phyloP scores from a whole-genome alignment of 139 green algal genomes.

The Picochlorum costavermella region DNA sequence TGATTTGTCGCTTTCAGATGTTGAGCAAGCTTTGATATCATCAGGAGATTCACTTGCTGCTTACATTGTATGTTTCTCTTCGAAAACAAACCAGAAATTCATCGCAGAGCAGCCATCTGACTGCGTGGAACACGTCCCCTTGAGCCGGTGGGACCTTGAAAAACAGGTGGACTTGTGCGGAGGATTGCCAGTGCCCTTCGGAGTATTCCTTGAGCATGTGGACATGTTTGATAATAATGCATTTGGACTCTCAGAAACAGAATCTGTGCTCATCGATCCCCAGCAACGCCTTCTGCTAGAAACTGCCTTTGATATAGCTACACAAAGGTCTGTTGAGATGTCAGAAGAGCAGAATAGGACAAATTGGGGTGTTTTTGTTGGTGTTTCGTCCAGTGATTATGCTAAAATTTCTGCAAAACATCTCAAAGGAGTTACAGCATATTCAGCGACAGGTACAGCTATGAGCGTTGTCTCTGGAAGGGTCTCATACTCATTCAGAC shows the following conservation, averaged over 20 bases:
- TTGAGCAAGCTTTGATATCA: slow-evolving; percentile 3
- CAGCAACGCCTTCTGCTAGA: slow-evolving; percentile 72
- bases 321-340: background rate
- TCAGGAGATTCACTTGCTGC: background rate
- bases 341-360: slow-evolving; percentile 17
- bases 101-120: slow-evolving; percentile 9
- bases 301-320: slow-evolving; percentile 26
- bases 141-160: slow-evolving; percentile 44
- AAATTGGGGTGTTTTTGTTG: slow-evolving; percentile 35
- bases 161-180: slow-evolving; percentile 4
- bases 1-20: background rate
- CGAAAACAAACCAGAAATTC: background rate
- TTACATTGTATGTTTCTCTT: background rate
- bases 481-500: slow-evolving; percentile 62
- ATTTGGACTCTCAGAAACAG: slow-evolving; percentile 27
- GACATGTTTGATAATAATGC: slow-evolving; percentile 43
- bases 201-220: slow-evolving; percentile 39
- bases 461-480: slow-evolving; percentile 64
- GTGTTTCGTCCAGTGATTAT: slow-evolving; percentile 32
- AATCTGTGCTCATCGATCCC: slow-evolving; percentile 65
- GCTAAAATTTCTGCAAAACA: slow-evolving; percentile 12
- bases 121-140: slow-evolving; percentile 23
- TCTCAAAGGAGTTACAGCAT: slow-evolving; percentile 40
- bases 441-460: slow-evolving; percentile 33
- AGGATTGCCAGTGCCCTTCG: slow-evolving; percentile 43